Conservation (phyloP, 2,329 filamentous ascomycete genomes). For the Paecilomyces variotii region DNA sequence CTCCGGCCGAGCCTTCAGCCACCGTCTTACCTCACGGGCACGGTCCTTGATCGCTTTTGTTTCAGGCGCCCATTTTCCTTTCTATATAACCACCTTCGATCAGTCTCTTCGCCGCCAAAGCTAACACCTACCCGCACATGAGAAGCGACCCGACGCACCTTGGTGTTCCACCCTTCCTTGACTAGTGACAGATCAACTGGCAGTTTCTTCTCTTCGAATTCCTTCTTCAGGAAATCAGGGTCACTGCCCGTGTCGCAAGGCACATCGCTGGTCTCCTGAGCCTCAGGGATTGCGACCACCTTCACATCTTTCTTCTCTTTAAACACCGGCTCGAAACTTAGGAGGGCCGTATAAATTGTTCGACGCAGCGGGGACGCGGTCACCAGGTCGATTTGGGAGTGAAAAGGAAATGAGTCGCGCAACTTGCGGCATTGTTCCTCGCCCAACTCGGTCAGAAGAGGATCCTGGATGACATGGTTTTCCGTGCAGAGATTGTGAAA, state of each 20-base stretch:
- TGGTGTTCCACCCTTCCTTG: conserved; percentile 62
- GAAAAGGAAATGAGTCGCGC: conserved; percentile 54
- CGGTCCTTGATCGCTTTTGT: conserved; percentile 50
- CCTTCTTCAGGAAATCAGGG: conserved; percentile 45
- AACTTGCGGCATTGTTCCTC: conserved; percentile 64
- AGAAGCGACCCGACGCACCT: conserved; percentile 31
- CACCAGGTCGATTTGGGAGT: conserved; percentile 58
- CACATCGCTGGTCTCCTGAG: conserved; percentile 69
- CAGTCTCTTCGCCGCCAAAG: neutral
- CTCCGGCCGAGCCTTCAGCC: conserved; percentile 45
- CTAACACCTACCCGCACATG: conserved; percentile 1
- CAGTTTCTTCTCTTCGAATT: conserved; percentile 49
- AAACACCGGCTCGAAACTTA: conserved; percentile 56
- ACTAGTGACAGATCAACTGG: conserved; percentile 59
- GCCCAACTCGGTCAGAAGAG: conserved; percentile 68
- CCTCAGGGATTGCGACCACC: conserved; percentile 61
- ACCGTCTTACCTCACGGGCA: conserved; percentile 53
- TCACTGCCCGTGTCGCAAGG: conserved; percentile 69
- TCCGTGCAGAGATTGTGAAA: conserved; percentile 67
- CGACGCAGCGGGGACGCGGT: conserved; percentile 72
- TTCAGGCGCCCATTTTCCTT: conserved; percentile 38
- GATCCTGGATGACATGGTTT: conserved; percentile 69
- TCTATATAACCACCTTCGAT: conserved; percentile 12
- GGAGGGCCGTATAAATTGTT: conserved; percentile 69
- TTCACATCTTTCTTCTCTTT: conserved; percentile 37